phyloP scores from a whole-genome alignment of 805 yeast genomes.

The Candida incommunis region DNA sequence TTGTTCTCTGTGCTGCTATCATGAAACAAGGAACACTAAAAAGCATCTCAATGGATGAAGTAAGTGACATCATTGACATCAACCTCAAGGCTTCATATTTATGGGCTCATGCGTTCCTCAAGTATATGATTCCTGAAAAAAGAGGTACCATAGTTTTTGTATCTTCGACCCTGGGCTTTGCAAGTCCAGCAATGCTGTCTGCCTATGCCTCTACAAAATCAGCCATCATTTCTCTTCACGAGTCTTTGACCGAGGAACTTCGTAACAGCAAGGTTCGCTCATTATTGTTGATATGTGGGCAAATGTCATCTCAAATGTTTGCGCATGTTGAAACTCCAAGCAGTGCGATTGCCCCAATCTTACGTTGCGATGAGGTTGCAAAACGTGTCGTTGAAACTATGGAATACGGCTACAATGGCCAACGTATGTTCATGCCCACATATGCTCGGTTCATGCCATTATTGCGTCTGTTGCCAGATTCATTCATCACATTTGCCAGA shows the following conservation, averaged over 20 bases:
- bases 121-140: slow-evolving; percentile 44
- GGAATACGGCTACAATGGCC: slow-evolving; percentile 49
- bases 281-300: slow-evolving; percentile 77
- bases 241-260: slow-evolving; percentile 58
- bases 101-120: slow-evolving; percentile 56
- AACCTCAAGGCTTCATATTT: slow-evolving; percentile 60
- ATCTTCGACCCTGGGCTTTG: slow-evolving; percentile 73
- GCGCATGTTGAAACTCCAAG: slow-evolving; percentile 62
- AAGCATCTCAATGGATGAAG: slow-evolving; percentile 40
- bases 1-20: slow-evolving; percentile 85
- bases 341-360: slow-evolving; percentile 63
- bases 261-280: slow-evolving; percentile 41
- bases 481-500: slow-evolving; percentile 40
- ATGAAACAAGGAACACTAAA: slow-evolving; percentile 37
- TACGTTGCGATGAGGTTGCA: slow-evolving; percentile 59
- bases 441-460: slow-evolving; percentile 67
- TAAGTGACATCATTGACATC: slow-evolving; percentile 48
- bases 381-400: slow-evolving; percentile 38
- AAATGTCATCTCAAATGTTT: slow-evolving; percentile 64
- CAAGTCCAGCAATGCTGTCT: slow-evolving; percentile 66
- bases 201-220: slow-evolving; percentile 88
- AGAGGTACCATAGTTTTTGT: slow-evolving; percentile 72
- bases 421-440: slow-evolving; percentile 49
- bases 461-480: slow-evolving; percentile 61
- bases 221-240: slow-evolving; percentile 74